Base-by-base conservation (phyloP, 2,329 filamentous ascomycete species). In the Harringtonia lauricola region DNA sequence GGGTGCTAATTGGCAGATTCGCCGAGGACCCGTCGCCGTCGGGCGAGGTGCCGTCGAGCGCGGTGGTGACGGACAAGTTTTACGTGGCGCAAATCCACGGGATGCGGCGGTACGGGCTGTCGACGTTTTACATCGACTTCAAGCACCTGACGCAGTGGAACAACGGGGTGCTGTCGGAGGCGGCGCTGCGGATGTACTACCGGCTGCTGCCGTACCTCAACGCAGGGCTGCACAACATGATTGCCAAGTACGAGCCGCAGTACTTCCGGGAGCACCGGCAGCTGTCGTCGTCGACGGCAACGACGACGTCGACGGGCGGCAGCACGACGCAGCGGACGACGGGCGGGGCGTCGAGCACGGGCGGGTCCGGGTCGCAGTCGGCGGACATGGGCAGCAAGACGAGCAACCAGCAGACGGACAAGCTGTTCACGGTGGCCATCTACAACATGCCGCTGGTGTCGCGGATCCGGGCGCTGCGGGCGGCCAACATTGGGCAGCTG, bases 221-320 rank as follows among this genome's bases (percentile, higher is more conserved):
- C 19, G 79, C 84, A 50, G 89, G 83, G 22, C 70, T 98, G 36
- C 88, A 98, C 66, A 94, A 88, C 57, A 79, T 94, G 64, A 94
- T 98, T 54, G 83, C 86, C 52, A 94, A 94, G 65, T 83, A 95
- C 65, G 90, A 95, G 62, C 86, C 92, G 6, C 76, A 84, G 58
- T 98, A 96, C 66, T 96, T 94, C 66, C 78, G 86, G 54, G 84
- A 94, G 57, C 90, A 96, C 67, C 79, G 87, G 42, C 88, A 95
- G 60, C 82, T 87, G 7, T 83, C 82, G 3, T 79, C 82, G 24
- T 26, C 24, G 10, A 7, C 24, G 38, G 33, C 43, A 26, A 7
- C 24, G 38, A 35, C 43, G 31, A 41, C 46, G 13, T 35, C 36
- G 28, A 36, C 19, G 36, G 21, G 28, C 36, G 83, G 83, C 15